A percentile compares a stretch with the other conserved stretches of the same genome.
Conservation (phyloP, 257 asterid species). For the Solanum verrucosum region DNA sequence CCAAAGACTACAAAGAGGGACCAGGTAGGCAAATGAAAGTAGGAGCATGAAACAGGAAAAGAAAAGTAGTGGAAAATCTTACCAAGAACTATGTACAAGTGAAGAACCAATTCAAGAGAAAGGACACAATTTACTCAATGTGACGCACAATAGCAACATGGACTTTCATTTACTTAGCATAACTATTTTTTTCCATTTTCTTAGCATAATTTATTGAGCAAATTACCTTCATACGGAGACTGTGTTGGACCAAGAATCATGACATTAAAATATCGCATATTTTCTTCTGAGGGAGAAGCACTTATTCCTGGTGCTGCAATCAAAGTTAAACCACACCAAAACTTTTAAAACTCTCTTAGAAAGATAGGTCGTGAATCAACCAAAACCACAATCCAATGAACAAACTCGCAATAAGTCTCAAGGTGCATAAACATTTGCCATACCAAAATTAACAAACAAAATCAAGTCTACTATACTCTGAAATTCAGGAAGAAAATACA, state of each 20-base stretch:
- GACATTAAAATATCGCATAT: slow-evolving; percentile 96
- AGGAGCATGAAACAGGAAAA: background rate
- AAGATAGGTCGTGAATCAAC: background rate
- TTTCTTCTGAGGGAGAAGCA: slow-evolving; percentile 96
- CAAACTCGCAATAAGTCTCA: background rate
- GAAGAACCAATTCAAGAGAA: background rate
- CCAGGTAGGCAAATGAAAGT: background rate
- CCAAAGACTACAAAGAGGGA: background rate
- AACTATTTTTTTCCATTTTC: background rate
- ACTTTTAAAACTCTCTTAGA: background rate
- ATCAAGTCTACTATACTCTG: background rate
- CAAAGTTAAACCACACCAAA: slow-evolving; percentile 5
- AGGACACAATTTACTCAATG: background rate
- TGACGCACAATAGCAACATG: background rate
- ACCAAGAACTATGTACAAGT: background rate
- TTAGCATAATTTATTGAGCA: background rate
- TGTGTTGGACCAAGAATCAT: slow-evolving; percentile 99
- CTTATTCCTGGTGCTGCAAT: slow-evolving; percentile 98
- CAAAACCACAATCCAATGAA: background rate
- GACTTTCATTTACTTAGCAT: background rate
- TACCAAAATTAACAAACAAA: background rate
- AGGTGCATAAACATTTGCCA: background rate
- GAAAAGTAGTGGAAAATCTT: background rate
- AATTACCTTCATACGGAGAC: slow-evolving; percentile 93
- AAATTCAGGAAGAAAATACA: background rate